Percentiles rank a stretch among this genome's conserved stretches.
phyloP scores from a whole-genome alignment of 805 yeast species.

The Yamadazyma tumulicola region DNA sequence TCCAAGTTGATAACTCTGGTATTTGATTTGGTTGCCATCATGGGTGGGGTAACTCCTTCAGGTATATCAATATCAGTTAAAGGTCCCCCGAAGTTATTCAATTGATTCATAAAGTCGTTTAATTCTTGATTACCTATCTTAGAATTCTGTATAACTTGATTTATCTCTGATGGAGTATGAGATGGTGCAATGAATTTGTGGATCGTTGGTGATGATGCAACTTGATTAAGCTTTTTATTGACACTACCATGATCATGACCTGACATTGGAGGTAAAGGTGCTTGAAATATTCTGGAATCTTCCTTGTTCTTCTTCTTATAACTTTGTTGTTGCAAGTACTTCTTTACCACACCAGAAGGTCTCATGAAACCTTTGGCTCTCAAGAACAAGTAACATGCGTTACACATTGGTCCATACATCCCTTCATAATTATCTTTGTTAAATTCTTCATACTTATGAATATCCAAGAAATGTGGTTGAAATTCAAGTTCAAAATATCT shows the following conservation, averaged over 20 bases:
- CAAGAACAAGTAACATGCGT: slow-evolving; percentile 43
- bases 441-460: slow-evolving; percentile 35
- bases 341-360: slow-evolving; percentile 44
- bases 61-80: slow-evolving; percentile 46
- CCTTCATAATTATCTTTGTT: slow-evolving; percentile 41
- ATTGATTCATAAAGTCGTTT: slow-evolving; percentile 39
- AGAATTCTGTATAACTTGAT: slow-evolving; percentile 32
- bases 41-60: slow-evolving; percentile 39
- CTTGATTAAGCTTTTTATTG: slow-evolving; percentile 13
- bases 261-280: slow-evolving; percentile 6
- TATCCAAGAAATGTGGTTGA: slow-evolving; percentile 34
- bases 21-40: slow-evolving; percentile 53
- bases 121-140: slow-evolving; percentile 31
- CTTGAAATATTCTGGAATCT: slow-evolving; percentile 3
- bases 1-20: slow-evolving; percentile 53
- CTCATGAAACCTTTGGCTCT: slow-evolving; percentile 44
- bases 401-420: slow-evolving; percentile 46
- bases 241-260: too few species aligned
- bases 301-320: slow-evolving; percentile 33
- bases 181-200: slow-evolving; percentile 38
- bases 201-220: slow-evolving; percentile 25
- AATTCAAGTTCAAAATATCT: slow-evolving; percentile 41
- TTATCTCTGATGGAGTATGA: slow-evolving; percentile 36
- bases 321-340: slow-evolving; percentile 42
- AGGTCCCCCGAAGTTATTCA: slow-evolving; percentile 42